Conservation (phyloP, 139 green algal genomes). For the Pseudopediastrum boryanum region DNA sequence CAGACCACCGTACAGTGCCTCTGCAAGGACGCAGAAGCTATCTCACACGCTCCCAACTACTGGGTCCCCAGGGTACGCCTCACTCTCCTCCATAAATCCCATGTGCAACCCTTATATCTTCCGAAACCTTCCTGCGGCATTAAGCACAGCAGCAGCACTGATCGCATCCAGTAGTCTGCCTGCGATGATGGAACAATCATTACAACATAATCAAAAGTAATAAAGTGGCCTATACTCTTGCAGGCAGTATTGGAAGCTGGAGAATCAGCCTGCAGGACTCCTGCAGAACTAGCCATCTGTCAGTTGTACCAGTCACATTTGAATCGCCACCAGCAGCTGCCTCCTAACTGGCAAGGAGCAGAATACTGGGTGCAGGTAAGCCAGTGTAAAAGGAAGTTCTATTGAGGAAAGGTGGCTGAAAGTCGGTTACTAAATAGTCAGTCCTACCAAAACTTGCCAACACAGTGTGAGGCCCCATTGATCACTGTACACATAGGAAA, state of each 20-base stretch:
- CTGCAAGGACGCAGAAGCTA: slow-evolving; percentile 8
- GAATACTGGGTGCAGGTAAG: slow-evolving; percentile 71
- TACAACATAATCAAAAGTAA: too few relatives aligned
- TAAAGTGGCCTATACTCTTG: background rate
- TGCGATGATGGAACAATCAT: background rate
- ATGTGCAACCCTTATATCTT: background rate
- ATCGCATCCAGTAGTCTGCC: background rate
- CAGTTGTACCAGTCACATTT: slow-evolving; percentile 31
- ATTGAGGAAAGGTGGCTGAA: too few relatives aligned
- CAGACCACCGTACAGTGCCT: too few relatives aligned
- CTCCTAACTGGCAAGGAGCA: slow-evolving; percentile 41
- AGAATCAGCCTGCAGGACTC: background rate
- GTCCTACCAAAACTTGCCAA: too few relatives aligned
- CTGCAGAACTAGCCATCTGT: slow-evolving; percentile 25
- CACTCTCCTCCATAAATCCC: background rate
- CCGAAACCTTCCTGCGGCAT: background rate
- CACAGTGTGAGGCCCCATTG: too few relatives aligned
- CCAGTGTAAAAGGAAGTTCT: too few relatives aligned
- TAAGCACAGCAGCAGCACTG: background rate
- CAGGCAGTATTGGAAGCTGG: slow-evolving; percentile 15
- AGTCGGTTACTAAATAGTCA: too few relatives aligned
- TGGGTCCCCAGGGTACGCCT: slow-evolving; percentile 22
- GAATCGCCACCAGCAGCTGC: slow-evolving; percentile 19
- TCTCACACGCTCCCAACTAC: slow-evolving; percentile 24
- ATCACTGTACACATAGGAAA: too few relatives aligned